phyloP scores from a whole-genome alignment of 495 filamentous ascomycete genomes.

The Xylaria flabelliformis region DNA sequence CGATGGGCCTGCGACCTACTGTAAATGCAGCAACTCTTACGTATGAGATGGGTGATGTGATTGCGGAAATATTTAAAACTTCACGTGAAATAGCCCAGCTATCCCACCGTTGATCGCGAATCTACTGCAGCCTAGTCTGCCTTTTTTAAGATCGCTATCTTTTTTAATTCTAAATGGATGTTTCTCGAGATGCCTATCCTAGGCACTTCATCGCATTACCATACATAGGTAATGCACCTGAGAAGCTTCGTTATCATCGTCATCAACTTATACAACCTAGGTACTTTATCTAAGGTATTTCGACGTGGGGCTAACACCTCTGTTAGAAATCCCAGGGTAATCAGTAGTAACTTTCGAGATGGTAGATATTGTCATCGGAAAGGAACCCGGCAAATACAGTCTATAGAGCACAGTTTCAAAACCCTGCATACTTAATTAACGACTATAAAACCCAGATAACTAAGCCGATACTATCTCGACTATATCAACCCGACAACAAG shows the following conservation, averaged over 20 bases:
- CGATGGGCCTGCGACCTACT: background rate
- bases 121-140: background rate
- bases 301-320: slow-evolving; percentile 12
- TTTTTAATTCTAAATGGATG: background rate
- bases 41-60: background rate
- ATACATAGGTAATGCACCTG: background rate
- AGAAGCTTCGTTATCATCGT: slow-evolving; percentile 4
- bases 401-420: background rate
- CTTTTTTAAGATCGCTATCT: background rate
- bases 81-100: background rate
- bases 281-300: too few species aligned
- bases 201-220: background rate
- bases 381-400: background rate
- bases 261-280: background rate
- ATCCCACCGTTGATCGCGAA: background rate
- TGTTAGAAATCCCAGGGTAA: slow-evolving; percentile 3
- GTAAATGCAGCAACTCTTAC: background rate
- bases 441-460: background rate
- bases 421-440: background rate
- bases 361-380: background rate
- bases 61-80: background rate
- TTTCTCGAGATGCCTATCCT: background rate
- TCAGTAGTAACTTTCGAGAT: slow-evolving; percentile 14
- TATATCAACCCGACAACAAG: background rate
- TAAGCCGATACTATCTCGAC: background rate